Evolutionary conservation across 192 early-diverging fungal genomes (phyloP).

Genomic region (Backusella sp.): DNA sequence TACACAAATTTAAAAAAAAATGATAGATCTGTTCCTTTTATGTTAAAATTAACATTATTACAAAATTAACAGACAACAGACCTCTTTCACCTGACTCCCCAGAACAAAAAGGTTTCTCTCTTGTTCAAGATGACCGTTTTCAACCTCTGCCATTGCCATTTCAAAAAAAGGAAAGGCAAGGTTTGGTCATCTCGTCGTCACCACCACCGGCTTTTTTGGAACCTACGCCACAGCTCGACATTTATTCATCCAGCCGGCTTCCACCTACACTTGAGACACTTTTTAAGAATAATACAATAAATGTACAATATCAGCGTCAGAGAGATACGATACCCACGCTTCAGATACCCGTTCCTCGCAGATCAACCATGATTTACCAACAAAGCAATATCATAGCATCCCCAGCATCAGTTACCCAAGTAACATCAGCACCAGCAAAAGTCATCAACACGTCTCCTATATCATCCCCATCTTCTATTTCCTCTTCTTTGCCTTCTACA

Average conservation of each 20-base stretch:
- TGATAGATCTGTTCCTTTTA: not conserved
- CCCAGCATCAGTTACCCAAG: not conserved
- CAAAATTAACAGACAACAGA: constrained; percentile 8
- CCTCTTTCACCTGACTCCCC: constrained; percentile 17
- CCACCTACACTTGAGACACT: not conserved
- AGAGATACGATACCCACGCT: not conserved
- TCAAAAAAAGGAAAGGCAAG: not conserved
- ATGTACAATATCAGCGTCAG: not conserved
- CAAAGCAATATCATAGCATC: not conserved
- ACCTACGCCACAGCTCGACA: constrained; percentile 1
- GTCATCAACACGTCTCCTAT: not conserved
- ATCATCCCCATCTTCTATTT: not conserved
- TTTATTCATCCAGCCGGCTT: not conserved
- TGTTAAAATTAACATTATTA: constrained; percentile 4
- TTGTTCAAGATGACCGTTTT: not conserved
- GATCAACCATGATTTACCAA: not conserved
- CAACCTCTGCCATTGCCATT: not conserved
- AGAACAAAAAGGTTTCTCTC: not conserved
- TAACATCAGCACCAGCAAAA: not conserved
- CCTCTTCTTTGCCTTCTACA: not conserved
- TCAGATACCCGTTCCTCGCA: constrained; percentile 8
- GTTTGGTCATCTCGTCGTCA: constrained; percentile 5
- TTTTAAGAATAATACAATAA: not conserved
- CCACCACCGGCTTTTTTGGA: constrained; percentile 8
- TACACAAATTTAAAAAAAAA: not conserved